phyloP scores from a whole-genome alignment of 176 grass and related monocot genomes.

The Juncus inflexus region DNA sequence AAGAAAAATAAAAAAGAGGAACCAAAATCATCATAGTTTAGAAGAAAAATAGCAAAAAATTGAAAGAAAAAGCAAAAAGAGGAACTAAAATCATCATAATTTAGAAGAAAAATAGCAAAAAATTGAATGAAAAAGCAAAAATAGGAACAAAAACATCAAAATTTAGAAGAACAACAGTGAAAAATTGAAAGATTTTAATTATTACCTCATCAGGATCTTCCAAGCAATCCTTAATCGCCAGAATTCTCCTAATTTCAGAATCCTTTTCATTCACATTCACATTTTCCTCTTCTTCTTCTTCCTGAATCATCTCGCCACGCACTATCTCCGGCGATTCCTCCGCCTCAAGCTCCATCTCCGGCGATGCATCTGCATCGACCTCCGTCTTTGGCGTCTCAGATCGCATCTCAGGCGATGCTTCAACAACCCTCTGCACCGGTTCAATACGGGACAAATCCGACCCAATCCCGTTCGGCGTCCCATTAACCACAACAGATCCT shows the following conservation, averaged over 20 bases:
- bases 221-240: constrained; percentile 66
- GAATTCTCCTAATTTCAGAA: constrained; percentile 36
- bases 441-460: neutral
- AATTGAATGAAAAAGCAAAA: neutral
- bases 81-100: no score
- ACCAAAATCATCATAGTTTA: no score
- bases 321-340: constrained; percentile 3
- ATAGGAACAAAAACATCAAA: neutral
- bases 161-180: neutral
- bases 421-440: neutral
- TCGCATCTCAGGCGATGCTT: constrained; percentile 21
- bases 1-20: neutral
- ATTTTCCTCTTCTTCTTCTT: constrained; percentile 9
- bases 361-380: neutral
- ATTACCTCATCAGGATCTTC: constrained; percentile 64
- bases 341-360: constrained; percentile 5
- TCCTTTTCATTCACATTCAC: constrained; percentile 8
- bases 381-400: constrained; percentile 22
- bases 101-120: no score
- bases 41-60: no score
- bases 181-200: neutral
- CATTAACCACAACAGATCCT: constrained; percentile 3
- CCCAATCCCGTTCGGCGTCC: constrained; percentile 24
- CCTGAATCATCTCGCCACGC: neutral
- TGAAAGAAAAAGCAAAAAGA: no score